Base-by-base conservation (phyloP, 306 rosid species). In the Trifolium dubium region DNA sequence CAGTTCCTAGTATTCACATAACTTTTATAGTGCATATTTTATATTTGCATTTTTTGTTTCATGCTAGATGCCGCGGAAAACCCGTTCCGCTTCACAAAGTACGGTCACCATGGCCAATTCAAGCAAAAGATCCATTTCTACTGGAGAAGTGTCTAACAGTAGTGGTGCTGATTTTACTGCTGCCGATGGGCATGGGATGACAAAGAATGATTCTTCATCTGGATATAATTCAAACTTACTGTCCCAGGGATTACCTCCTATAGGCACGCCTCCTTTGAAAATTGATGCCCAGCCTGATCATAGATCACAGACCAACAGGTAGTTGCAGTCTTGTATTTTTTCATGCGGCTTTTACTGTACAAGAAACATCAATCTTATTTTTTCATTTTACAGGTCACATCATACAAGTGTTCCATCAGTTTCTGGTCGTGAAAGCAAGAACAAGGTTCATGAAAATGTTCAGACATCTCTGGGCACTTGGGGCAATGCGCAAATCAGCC, bases 211-310 rank as follows among this genome's bases (percentile, higher is more conserved):
- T 81, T 78, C 83, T 15, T 84, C 94, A 55, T 74, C 90, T 78
- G 94, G 90, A 77, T 83, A 83, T 84, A 90, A 81, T 77, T 69
- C 92, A 66, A 77, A 80, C 76, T 18, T 68, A 6, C 35, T 73
- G 74, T 83, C 94, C 74, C 97, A 88, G 77, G 86, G 84, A 17
- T 80, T 93, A 77, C 94, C 96, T 83, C 97, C 98, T 66, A 91
- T 94, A 74, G 96, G 98, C 64, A 89, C 96, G 12, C 92, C 97
- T 73, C 86, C 96, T 80, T 71, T 91, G 89, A 93, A 88, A 87
- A 75, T 81, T 81, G 98, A 89, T 64, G 56, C 81, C 19, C 92
- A 89, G 68, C 46, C 88, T 58, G 92, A 92, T 71, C 49, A 77
- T 72, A 86, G 90, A 76, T 85, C 92, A 56, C 94, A 88, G 67